phyloP scores from a whole-genome alignment of 1,139 yeast genomes.

The Trichomonascaceae sp. region DNA sequence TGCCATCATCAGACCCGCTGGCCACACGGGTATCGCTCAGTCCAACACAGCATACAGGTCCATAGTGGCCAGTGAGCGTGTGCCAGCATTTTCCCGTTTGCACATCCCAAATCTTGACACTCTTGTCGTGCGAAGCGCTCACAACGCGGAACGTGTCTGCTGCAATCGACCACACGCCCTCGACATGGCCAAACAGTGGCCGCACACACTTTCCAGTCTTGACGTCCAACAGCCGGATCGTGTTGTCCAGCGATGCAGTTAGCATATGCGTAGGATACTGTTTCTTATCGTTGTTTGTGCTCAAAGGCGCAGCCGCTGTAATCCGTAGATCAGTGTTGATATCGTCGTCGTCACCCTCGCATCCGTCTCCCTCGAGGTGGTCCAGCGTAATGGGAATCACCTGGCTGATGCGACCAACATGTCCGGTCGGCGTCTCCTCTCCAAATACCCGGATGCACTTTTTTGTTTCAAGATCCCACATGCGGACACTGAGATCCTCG shows the following conservation, averaged over 20 bases:
- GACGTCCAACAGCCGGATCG: slow-evolving; percentile 89
- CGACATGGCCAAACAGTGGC: slow-evolving; percentile 94
- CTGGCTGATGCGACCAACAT: slow-evolving; percentile 68
- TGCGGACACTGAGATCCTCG: slow-evolving; percentile 81
- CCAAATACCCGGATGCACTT: slow-evolving; percentile 70
- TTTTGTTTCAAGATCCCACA: slow-evolving; percentile 87
- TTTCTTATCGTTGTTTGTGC: background rate
- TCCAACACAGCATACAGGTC: slow-evolving; percentile 78
- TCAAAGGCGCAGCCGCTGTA: background rate
- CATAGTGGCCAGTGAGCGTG: slow-evolving; percentile 64
- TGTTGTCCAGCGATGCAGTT: slow-evolving; percentile 83
- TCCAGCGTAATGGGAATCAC: slow-evolving; percentile 68
- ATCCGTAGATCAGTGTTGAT: no score
- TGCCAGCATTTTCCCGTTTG: slow-evolving; percentile 91
- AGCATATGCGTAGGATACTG: slow-evolving; percentile 66
- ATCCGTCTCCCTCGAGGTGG: slow-evolving; percentile 24
- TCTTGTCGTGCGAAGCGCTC: slow-evolving; percentile 85
- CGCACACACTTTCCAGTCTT: slow-evolving; percentile 75
- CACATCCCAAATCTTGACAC: slow-evolving; percentile 89
- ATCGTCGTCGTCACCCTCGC: slow-evolving; percentile 10
- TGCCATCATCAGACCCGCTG: slow-evolving; percentile 81
- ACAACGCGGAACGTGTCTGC: slow-evolving; percentile 91
- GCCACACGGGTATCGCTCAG: slow-evolving; percentile 83
- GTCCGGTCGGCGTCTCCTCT: slow-evolving; percentile 24
- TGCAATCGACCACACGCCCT: slow-evolving; percentile 94